A percentile compares a stretch with the other conserved stretches of the same genome.
phyloP scores from a whole-genome alignment of 2,329 filamentous ascomycete species.

The Colletotrichum sp. region DNA sequence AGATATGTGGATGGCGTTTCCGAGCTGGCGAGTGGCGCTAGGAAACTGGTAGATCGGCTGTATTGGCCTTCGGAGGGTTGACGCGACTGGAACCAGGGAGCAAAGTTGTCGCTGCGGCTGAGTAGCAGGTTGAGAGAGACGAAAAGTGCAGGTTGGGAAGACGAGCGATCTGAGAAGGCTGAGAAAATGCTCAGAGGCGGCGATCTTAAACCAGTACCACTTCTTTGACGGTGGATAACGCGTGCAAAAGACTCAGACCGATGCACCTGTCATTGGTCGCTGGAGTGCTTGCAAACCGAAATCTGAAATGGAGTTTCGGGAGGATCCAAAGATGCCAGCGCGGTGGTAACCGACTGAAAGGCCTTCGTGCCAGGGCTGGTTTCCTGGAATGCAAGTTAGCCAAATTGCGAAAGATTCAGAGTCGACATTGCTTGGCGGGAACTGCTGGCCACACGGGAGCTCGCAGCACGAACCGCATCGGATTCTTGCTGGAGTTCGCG shows the following conservation, averaged over 20 bases:
- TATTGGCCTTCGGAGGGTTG: not conserved
- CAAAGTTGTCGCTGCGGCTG: not conserved
- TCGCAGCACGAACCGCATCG: conserved; percentile 12
- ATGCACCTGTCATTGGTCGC: conserved; percentile 18
- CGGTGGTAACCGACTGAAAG: conserved; percentile 17
- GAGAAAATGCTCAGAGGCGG: not conserved
- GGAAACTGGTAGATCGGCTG: not conserved
- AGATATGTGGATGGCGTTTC: conserved; percentile 17
- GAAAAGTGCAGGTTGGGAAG: not conserved
- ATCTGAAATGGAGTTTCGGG: conserved; percentile 21
- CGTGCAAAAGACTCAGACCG: not conserved
- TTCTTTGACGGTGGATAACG: conserved; percentile 7
- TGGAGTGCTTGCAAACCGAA: conserved; percentile 16
- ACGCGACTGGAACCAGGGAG: not conserved
- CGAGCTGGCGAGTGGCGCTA: conserved; percentile 13
- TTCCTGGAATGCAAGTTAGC: conserved; percentile 20
- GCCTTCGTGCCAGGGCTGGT: conserved; percentile 2
- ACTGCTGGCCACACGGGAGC: conserved; percentile 10
- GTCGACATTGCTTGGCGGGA: conserved; percentile 2
- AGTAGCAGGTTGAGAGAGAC: not conserved
- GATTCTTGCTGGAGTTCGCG: conserved; percentile 19
- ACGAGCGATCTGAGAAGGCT: not conserved
- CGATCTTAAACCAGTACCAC: conserved; percentile 18
- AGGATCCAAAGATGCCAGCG: conserved; percentile 16
- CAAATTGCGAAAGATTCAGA: not conserved